Conservation (phyloP, 805 yeast genomes). For the Wickerhamomyces alni region DNA sequence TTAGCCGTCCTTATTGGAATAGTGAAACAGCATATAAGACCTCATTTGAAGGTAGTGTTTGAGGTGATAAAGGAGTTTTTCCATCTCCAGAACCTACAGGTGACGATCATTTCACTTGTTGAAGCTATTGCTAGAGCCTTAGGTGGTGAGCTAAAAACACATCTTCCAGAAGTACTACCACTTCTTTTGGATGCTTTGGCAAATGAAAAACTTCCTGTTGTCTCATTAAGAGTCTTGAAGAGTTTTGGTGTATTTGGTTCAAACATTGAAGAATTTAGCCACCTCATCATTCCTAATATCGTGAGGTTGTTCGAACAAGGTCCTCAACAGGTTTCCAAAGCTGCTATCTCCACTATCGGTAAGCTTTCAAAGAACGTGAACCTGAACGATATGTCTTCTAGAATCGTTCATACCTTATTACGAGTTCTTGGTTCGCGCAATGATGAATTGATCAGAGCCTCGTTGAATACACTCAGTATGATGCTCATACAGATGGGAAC, state of each 20-base stretch:
- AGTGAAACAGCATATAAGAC: slow-evolving; percentile 86
- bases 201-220: slow-evolving; percentile 57
- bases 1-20: slow-evolving; percentile 71
- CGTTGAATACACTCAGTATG: slow-evolving; percentile 76
- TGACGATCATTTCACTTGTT: slow-evolving; percentile 70
- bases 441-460: slow-evolving; percentile 57
- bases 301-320: slow-evolving; percentile 77
- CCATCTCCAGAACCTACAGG: slow-evolving; percentile 55
- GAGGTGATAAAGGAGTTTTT: slow-evolving; percentile 72
- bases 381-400: slow-evolving; percentile 81
- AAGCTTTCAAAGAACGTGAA: slow-evolving; percentile 67
- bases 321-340: slow-evolving; percentile 48
- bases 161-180: slow-evolving; percentile 72
- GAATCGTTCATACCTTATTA: slow-evolving; percentile 82
- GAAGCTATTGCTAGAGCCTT: slow-evolving; percentile 82
- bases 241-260: slow-evolving; percentile 84
- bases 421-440: slow-evolving; percentile 49
- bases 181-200: slow-evolving; percentile 72
- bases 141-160: slow-evolving; percentile 87
- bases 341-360: slow-evolving; percentile 81
- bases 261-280: slow-evolving; percentile 83
- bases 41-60: slow-evolving; percentile 71
- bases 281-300: slow-evolving; percentile 79
- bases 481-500: slow-evolving; percentile 75
- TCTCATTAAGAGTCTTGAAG: slow-evolving; percentile 68